phyloP scores from a whole-genome alignment of 768 basidiomycete species.

The Russula olivacea region DNA sequence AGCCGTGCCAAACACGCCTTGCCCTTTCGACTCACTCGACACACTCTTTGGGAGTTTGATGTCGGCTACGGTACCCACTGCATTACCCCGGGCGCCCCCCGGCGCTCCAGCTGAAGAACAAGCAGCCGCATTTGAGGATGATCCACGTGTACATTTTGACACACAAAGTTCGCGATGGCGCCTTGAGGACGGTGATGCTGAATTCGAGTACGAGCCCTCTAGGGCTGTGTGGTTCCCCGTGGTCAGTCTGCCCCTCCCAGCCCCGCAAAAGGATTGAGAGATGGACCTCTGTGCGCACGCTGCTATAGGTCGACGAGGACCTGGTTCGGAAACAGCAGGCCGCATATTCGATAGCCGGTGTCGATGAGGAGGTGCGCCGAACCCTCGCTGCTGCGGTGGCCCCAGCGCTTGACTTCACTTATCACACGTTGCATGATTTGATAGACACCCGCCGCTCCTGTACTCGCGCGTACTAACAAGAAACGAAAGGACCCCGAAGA shows the following conservation, averaged over 20 bases:
- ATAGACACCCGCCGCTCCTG: slow-evolving; percentile 83
- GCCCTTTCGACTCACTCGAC: background rate
- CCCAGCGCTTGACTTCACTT: slow-evolving; percentile 24
- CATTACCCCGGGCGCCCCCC: slow-evolving; percentile 36
- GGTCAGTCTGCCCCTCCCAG: slow-evolving; percentile 44
- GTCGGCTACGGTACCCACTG: slow-evolving; percentile 9
- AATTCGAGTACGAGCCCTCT: slow-evolving; percentile 77
- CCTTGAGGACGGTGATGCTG: slow-evolving; percentile 87
- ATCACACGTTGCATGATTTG: slow-evolving; percentile 1
- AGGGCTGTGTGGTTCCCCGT: slow-evolving; percentile 80
- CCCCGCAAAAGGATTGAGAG: slow-evolving; percentile 16
- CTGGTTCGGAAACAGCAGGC: slow-evolving; percentile 86
- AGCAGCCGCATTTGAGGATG: slow-evolving; percentile 67
- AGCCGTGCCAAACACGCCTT: slow-evolving; percentile 21
- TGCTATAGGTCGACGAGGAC: slow-evolving; percentile 75
- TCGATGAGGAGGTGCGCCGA: slow-evolving; percentile 81
- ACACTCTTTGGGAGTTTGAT: background rate
- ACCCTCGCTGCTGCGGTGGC: slow-evolving; percentile 1
- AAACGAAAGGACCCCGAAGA: slow-evolving; percentile 74
- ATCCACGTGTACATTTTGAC: slow-evolving; percentile 80
- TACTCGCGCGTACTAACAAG: slow-evolving; percentile 72
- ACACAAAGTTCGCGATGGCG: slow-evolving; percentile 74
- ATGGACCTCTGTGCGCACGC: slow-evolving; percentile 14
- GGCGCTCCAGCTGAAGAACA: slow-evolving; percentile 52
- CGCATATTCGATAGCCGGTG: slow-evolving; percentile 86